Evolutionary conservation across 1,284 basidiomycete genomes (phyloP).

Genomic region (Austroboletus novae-zelandiae): DNA sequence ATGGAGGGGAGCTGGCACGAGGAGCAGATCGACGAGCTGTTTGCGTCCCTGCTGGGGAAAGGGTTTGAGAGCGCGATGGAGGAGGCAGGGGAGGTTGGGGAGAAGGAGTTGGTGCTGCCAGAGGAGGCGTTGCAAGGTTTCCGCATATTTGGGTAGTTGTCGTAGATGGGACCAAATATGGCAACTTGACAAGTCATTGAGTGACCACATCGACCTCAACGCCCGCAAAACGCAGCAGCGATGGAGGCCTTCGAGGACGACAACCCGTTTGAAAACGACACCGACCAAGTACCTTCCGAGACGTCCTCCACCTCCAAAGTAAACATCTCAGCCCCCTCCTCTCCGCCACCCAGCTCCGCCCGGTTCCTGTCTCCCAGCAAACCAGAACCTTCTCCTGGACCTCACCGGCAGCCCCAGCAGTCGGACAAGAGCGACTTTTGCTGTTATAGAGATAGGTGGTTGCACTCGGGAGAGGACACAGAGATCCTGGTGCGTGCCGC

Average conservation of each 20-base stretch:
- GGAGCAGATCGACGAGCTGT: conserved; percentile 90
- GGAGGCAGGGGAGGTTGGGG: conserved; percentile 22
- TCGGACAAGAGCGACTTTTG: conserved; percentile 71
- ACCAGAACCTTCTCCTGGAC: conserved; percentile 53
- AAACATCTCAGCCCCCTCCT: conserved; percentile 62
- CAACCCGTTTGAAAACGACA: conserved; percentile 74
- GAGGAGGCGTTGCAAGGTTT: conserved; percentile 42
- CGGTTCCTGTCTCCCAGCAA: conserved; percentile 42
- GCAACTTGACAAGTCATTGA: conserved; percentile 8
- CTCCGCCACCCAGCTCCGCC: conserved; percentile 48
- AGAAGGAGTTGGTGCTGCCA: conserved; percentile 24
- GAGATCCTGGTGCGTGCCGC: conserved; percentile 65
- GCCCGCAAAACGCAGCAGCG: background rate
- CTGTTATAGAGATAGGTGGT: conserved; percentile 66
- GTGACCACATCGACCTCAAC: conserved; percentile 5
- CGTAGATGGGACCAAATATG: conserved; percentile 28
- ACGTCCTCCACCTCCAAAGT: conserved; percentile 60
- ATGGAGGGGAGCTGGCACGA: conserved; percentile 77
- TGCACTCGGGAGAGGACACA: conserved; percentile 77
- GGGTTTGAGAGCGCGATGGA: conserved; percentile 46
- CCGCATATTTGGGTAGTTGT: conserved; percentile 53
- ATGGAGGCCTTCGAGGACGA: conserved; percentile 78
- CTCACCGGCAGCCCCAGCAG: conserved; percentile 49
- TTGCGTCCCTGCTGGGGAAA: conserved; percentile 78
- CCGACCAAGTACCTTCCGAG: conserved; percentile 58